These are phyloP conservation scores for Candida peoriensis DNA, from an alignment of 805 yeast genomes.

Conservation along the genomic window DNA sequence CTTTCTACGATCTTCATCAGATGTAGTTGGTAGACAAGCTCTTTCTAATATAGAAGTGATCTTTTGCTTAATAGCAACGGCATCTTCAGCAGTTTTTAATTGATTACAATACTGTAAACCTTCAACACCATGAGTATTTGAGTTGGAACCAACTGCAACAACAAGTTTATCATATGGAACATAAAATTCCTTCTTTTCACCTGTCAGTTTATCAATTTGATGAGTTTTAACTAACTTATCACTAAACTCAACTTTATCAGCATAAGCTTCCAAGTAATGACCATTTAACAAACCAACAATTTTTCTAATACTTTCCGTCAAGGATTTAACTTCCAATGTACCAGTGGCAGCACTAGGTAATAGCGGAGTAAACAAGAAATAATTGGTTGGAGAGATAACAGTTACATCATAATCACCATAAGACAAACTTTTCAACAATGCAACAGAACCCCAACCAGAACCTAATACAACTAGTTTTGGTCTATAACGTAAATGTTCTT, in stretches of 20 bases:
- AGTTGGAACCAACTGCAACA: constrained; percentile 62
- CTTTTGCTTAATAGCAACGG: constrained; percentile 47
- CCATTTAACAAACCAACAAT: constrained; percentile 49
- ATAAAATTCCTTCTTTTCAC: constrained; percentile 41
- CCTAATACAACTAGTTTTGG: constrained; percentile 61
- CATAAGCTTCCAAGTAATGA: constrained; percentile 58
- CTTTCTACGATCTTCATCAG: constrained; percentile 57
- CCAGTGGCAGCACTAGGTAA: constrained; percentile 70
- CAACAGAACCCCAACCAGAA: constrained; percentile 70
- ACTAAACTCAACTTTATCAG: constrained; percentile 51
- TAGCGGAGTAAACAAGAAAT: constrained; percentile 65
- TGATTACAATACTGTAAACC: constrained; percentile 61
- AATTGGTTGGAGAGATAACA: constrained; percentile 63
- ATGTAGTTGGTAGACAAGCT: constrained; percentile 61
- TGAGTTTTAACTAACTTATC: constrained; percentile 55
- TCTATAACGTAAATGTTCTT: constrained; percentile 39
- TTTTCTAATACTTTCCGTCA: constrained; percentile 59
- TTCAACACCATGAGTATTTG: constrained; percentile 66
- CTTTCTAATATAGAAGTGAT: constrained; percentile 52
- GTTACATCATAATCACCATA: constrained; percentile 59
- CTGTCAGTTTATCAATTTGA: constrained; percentile 36
- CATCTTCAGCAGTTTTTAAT: constrained; percentile 64
- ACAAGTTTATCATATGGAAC: constrained; percentile 70
- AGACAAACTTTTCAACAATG: constrained; percentile 45
- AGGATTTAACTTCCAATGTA: constrained; percentile 58